Evolutionary conservation across 495 filamentous ascomycete species (phyloP), one percentile per base, ranked within the genome.

Genomic region (Aspergillus baeticus): DNA sequence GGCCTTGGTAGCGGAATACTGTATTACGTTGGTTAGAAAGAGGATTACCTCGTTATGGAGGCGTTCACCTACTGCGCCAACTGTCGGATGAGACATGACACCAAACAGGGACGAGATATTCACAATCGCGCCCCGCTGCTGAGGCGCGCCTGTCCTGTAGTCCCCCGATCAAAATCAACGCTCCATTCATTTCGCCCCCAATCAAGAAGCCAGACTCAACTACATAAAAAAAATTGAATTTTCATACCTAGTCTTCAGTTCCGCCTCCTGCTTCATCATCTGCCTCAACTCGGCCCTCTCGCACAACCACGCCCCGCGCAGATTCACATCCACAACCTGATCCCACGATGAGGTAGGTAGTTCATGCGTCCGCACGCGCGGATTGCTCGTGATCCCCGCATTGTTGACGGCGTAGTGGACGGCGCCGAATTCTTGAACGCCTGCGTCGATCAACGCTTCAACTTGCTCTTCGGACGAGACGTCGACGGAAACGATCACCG

Each of bases 281-380:
- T 59, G 49, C 20, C 34, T 51, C 13, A 59, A 29, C 20, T 59
- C 17, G 21, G 50, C 49, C 17, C 56, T 43, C 35, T 48, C 21
- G 23, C 49, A 59, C 10, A 58, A 36, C 55, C 55, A 58, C 48
- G 41, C 13, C 23, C 55, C 55, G 17, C 55, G 47, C 37, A 58
- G 23, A 36, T 58, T 58, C 10, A 58, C 20, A 10, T 26, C 29
- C 21, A 58, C 44, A 36, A 54, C 44, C 10, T 22, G 4, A 47
- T 47, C 22, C 22, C 44, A 47, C 22, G 22, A 11, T 10, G 29
- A 7, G 10, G 44, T 47, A 20, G 44, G 17, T 8, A 29, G 44
- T 17, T 47, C 21, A 47, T 47, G 14, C 11, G 44, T 47, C 8
- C 23, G 3, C 21, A 26, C 44, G 17, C 21, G 44, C 22, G 44